Percentiles rank a stretch among this genome's conserved stretches.
phyloP scores from a whole-genome alignment of 345 rosid genomes.

The Arabis hirsuta region DNA sequence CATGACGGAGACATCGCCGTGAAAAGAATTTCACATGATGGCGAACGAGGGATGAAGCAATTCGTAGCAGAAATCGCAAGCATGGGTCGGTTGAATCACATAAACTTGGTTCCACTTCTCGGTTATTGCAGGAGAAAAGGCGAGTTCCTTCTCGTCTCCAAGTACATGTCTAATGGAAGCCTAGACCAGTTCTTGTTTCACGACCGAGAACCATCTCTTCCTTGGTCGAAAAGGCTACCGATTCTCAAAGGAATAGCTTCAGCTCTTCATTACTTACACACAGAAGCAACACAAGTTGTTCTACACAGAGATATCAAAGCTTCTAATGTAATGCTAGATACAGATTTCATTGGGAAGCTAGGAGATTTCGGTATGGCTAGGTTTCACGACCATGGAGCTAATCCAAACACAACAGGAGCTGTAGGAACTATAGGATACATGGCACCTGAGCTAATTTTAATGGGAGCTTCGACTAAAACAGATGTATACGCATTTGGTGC shows the following conservation, averaged over 20 bases:
- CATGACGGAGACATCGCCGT: constrained; percentile 52
- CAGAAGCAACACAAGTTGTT: constrained; percentile 56
- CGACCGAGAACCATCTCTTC: constrained; percentile 40
- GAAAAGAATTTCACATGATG: constrained; percentile 56
- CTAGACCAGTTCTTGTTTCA: constrained; percentile 52
- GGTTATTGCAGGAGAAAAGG: constrained; percentile 57
- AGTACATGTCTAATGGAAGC: constrained; percentile 62
- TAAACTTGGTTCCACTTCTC: constrained; percentile 52
- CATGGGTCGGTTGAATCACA: constrained; percentile 55
- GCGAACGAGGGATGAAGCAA: constrained; percentile 57
- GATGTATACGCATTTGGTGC: constrained; percentile 58
- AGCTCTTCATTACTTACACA: constrained; percentile 54
- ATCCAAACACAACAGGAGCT: constrained; percentile 48
- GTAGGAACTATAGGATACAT: constrained; percentile 59
- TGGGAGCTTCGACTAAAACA: constrained; percentile 49
- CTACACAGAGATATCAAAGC: constrained; percentile 58
- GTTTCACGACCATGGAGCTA: constrained; percentile 49
- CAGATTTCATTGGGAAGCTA: constrained; percentile 46
- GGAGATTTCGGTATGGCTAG: constrained; percentile 67
- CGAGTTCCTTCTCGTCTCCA: constrained; percentile 56
- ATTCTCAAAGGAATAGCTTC: constrained; percentile 55
- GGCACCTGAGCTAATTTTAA: constrained; percentile 53
- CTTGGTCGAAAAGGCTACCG: constrained; percentile 48
- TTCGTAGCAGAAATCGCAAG: constrained; percentile 52
- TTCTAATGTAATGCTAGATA: constrained; percentile 52